Base-by-base conservation (phyloP, 1,284 basidiomycete species). In the Hymenochaete sp. region DNA sequence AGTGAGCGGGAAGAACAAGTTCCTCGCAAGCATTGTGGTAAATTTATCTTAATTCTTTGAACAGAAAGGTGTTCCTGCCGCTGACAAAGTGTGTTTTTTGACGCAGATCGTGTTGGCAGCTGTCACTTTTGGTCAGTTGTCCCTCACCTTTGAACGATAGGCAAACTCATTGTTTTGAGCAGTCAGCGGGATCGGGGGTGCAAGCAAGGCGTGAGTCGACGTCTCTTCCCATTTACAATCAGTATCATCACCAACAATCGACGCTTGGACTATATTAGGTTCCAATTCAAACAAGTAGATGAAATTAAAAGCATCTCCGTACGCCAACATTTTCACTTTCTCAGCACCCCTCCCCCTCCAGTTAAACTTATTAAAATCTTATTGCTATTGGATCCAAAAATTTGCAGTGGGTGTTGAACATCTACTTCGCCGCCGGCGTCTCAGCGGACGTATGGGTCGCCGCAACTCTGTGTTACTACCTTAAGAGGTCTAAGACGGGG, bases 381-480 rank as follows among this genome's bases (percentile, higher is more conserved):
- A n/a, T 16, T 37, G 10, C 21, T 33, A 9, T 22, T n/a, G n/a
- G n/a, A n/a, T n/a, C n/a, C n/a, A n/a, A n/a, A n/a, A n/a, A n/a
- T n/a, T n/a, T 4, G 18, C 10, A 49, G 48, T 45, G 43, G 48
- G 14, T 49, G 9, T 28, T 49, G 10, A 45, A 49, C 25, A 29
- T 25, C 9, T 45, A 37, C 18, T 28, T 49, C 3, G 44, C 38
- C 11, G 38, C 42, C 8, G 42, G 8, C n/a, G 48, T 49, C 13
- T 33, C 43, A 13, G 48, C 48, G 19, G 48, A 49, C 29, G 8
- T 49, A 8, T 49, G 44, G 48, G 36, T 46, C 11, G 48, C 48
- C 16, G 24, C 24, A 14, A 19, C 44, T 13, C 21, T 49, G 25
- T 49, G 48, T 22, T 49, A 36, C 18, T 49, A 41, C 38, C 28